Conservation (phyloP, 164 flowering plant species). For the Magnolia changhungtana region DNA sequence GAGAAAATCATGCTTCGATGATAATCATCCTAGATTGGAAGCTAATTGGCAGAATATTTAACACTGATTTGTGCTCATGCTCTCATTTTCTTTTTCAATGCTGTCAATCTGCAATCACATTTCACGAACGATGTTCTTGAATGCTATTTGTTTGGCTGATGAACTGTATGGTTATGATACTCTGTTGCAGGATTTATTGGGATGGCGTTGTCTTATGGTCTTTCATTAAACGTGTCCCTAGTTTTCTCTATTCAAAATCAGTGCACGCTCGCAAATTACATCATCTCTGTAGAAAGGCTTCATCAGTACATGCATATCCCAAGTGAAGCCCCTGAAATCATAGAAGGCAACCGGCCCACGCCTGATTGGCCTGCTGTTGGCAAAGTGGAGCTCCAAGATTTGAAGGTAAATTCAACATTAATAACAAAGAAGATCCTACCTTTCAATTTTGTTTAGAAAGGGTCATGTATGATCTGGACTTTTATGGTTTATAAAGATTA, state of each 20-base stretch:
- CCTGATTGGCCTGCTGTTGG: slow-evolving; percentile 57
- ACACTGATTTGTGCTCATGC: no score
- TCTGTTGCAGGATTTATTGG: slow-evolving; percentile 60
- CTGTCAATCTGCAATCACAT: no score
- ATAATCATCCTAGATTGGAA: no score
- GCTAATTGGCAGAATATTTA: no score
- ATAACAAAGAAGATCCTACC: not conserved
- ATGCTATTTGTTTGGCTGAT: not conserved
- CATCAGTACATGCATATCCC: slow-evolving; percentile 68
- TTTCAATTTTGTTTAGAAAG: not conserved
- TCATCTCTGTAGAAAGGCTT: slow-evolving; percentile 71
- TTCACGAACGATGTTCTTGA: not conserved
- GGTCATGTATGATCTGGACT: not conserved
- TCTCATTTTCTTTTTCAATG: no score
- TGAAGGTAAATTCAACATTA: slow-evolving; percentile 32
- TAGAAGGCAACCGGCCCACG: slow-evolving; percentile 41
- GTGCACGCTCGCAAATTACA: slow-evolving; percentile 52
- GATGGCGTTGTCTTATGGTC: slow-evolving; percentile 79
- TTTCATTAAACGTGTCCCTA: slow-evolving; percentile 55
- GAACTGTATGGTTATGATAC: not conserved
- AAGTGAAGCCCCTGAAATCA: slow-evolving; percentile 57
- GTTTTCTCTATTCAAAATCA: slow-evolving; percentile 48
- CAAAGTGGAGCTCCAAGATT: slow-evolving; percentile 47
- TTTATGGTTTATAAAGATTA: not conserved
- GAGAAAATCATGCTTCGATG: no score